These are phyloP conservation scores for Erysimum pusillum DNA, from an alignment of 441 rosid genomes.

Conservation along the genomic window DNA sequence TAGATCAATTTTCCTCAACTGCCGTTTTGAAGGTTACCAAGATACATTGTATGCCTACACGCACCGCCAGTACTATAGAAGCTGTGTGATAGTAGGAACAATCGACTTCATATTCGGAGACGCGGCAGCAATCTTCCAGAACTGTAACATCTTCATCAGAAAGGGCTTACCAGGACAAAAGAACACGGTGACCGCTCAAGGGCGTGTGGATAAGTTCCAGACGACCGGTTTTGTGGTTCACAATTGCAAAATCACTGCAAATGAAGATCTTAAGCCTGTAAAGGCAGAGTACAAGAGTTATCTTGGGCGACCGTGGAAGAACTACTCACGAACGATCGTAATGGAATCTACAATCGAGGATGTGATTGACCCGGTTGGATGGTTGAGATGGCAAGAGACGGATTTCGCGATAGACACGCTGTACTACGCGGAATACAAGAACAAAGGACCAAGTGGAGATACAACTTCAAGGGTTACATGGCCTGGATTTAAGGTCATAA, in stretches of 20 bases:
- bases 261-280: slow-evolving; percentile 51
- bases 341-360: slow-evolving; percentile 73
- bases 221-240: slow-evolving; percentile 74
- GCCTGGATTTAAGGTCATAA: slow-evolving; percentile 66
- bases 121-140: slow-evolving; percentile 75
- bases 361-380: slow-evolving; percentile 73
- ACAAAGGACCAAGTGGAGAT: slow-evolving; percentile 62
- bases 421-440: slow-evolving; percentile 72
- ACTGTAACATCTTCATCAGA: slow-evolving; percentile 60
- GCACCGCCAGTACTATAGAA: slow-evolving; percentile 73
- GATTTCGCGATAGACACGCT: slow-evolving; percentile 60
- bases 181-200: slow-evolving; percentile 67
- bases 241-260: slow-evolving; percentile 60
- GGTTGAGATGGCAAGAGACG: slow-evolving; percentile 61
- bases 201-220: slow-evolving; percentile 59
- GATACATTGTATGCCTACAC: slow-evolving; percentile 72
- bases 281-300: slow-evolving; percentile 57
- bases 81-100: slow-evolving; percentile 68
- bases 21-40: slow-evolving; percentile 79
- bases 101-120: slow-evolving; percentile 86
- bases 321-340: slow-evolving; percentile 63
- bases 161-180: slow-evolving; percentile 63
- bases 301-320: slow-evolving; percentile 83
- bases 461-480: slow-evolving; percentile 63
- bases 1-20: slow-evolving; percentile 63